Base-by-base conservation (phyloP, 1,284 basidiomycete genomes). In the Mycosarcoma mackinlayi region DNA sequence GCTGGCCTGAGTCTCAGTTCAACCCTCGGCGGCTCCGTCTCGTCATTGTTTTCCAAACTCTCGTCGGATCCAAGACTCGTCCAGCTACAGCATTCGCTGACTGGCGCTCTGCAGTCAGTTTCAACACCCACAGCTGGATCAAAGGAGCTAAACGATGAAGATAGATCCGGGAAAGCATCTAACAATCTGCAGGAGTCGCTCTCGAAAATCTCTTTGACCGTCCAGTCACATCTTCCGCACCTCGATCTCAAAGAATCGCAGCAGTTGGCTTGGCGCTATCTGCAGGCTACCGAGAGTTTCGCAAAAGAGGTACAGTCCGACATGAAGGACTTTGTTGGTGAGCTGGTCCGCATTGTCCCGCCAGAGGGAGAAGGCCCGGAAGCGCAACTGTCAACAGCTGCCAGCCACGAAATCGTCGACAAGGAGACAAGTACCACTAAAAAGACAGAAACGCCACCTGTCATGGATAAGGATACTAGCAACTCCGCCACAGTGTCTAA, bases 291-390 rank as follows among this genome's bases (percentile, higher is more conserved):
- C 13, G 68, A 78, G 39, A 72, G 49, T 39, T 71, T 70, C 47
- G 75, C 75, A 10, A 52, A 55, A 23, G 75, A 78, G 45, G 58
- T 75, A 14, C 72, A 74, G 30, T 71, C 68, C 34, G 76, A 78
- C 24, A 75, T 78, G 73, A 64, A 57, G 18, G 70, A 67, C 6
- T 56, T 78, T 24, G 68, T 75, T 18, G 64, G 64, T 14, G 76
- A 78, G 27, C 44, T 78, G 23, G 75, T 78, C 8, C 64, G 72
- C 14, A 53, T 78, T 19, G 76, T 78, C 1, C 76, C 76, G 13
- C 75, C 76, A 7, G 69, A 72, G n/a, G 45, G 25, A 5, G 61
- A 58, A n/a, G 49, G 30, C 9, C n/a, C 13, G 23, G 30, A 45
- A 34, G 7, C 37, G 14, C 6, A 8, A 11, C 5, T 6, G 27